Evolutionary conservation across 2,329 filamentous ascomycete genomes (phyloP), one percentile per base, ranked within the genome.

Genomic region (Knoxdaviesia capensis): DNA sequence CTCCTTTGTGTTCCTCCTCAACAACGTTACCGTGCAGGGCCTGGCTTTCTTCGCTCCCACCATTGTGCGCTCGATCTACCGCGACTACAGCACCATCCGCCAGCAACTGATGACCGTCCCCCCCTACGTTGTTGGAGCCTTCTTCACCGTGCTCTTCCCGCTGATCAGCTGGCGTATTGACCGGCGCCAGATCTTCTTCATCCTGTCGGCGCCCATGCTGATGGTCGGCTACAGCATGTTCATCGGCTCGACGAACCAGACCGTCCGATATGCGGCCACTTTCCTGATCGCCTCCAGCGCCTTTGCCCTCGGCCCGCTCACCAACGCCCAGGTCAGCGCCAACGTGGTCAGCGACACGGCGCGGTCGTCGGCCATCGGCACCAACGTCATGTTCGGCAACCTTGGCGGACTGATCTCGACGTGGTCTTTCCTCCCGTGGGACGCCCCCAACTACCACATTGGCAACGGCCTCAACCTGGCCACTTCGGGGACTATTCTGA

Each of bases 401-500:
- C 53, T 77, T n/a, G 74, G 74, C 2, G 73, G 71, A 0, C 48
- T 75, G 31, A 66, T 77, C 43, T 66, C 69, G 0, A 79, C 74
- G 0, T 80, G 75, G 76, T 65, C 62, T 1, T 80, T 77, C 56
- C 50, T 80, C 37, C 67, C 69, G 0, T 69, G 59, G 42, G 78
- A 84, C 49, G 68, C 49, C 0, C 79, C 79, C 0, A 57, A 80
- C 45, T 85, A 73, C 50, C 70, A 60, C 30, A 80, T 81, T 37
- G 80, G 79, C 0, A 84, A 83, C 52, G 77, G 77, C 0, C 52
- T 83, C 11, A 84, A 84, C 52, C 51, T 82, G 37, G 79, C 71
- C 0, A 74, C 72, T 0, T 63, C 64, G n/a, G 63, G 62, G n/a
- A 59, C 59, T 2, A 71, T 72, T 1, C 52, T 81, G 8, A 42